phyloP scores from a whole-genome alignment of 1,284 basidiomycete genomes.

The Paramarasmius palmivorus region DNA sequence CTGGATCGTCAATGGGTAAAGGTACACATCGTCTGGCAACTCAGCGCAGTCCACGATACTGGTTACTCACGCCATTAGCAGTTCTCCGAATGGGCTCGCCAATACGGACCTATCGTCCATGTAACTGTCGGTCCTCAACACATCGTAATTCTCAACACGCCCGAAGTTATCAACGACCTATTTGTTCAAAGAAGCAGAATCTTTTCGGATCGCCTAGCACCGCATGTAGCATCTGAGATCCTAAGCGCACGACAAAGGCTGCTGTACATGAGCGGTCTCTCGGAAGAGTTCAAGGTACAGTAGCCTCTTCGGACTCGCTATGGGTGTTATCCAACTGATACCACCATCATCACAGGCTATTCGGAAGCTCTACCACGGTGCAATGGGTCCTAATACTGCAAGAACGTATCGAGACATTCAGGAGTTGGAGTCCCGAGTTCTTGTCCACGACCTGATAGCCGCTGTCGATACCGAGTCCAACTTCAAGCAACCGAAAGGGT shows the following conservation, averaged over 20 bases:
- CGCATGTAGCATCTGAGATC: conserved; percentile 1
- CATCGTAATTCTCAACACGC: background rate
- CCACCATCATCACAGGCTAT: background rate
- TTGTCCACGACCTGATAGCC: background rate
- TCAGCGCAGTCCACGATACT: background rate
- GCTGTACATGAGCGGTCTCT: background rate
- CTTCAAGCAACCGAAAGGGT: background rate
- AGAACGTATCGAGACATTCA: background rate
- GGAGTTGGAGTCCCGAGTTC: conserved; percentile 1
- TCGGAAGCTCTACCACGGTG: background rate
- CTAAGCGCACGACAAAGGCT: background rate
- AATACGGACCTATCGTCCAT: conserved; percentile 2
- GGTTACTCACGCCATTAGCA: background rate
- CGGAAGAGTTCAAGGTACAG: background rate
- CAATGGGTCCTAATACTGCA: background rate
- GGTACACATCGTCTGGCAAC: background rate
- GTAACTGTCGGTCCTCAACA: background rate
- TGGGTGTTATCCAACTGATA: background rate
- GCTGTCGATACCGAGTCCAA: background rate
- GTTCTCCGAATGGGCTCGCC: background rate
- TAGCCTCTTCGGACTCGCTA: too few relatives aligned
- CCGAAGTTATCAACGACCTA: background rate
- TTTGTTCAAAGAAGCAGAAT: background rate
- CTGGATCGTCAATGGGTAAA: background rate
- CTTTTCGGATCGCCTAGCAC: background rate